Evolutionary conservation across 805 yeast genomes (phyloP), one percentile per base, ranked within the genome.

Genomic region (Kodamaea sagamina): DNA sequence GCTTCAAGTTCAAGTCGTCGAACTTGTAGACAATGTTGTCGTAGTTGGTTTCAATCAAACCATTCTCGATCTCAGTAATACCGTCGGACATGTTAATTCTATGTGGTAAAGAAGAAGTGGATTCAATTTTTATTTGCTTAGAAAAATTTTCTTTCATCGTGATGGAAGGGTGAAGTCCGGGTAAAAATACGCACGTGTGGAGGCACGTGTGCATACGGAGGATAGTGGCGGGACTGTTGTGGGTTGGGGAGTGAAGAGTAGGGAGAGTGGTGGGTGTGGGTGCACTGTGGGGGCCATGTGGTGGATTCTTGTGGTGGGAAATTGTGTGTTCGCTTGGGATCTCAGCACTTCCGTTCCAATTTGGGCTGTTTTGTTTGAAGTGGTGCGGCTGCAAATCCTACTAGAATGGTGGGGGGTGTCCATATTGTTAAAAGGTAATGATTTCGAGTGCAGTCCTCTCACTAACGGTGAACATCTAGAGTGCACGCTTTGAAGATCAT

Each of bases 21-120:
- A 86, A 86, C 27, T 82, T 63, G 67, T 74, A 64, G 49, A 71
- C 77, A 65, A 88, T 89, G 69, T 89, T 89, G 80, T 90, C 97
- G 82, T 90, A 89, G 85, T 92, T 92, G 75, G 96, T 75, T 77
- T 86, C 92, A 67, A 92, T 89, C 67, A 80, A 79, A 68, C 81
- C 81, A 65, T 89, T 72, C 71, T 86, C 95, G 67, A 86, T 79
- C 69, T 86, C 93, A 53, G 81, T 75, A 63, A 82, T 81, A 63
- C 86, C 86, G 74, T 82, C 87, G 58, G 82, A 67, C 82, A 77
- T 77, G 44, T 44, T 62, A 51, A 44, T 47, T 42, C 10, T 29
- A 38, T 42, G 27, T 24, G 17, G 27, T 15, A 21, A 35, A 35
- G 26, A 24, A 35, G 26, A 24, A 36, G 21, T 22, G 32, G 32